These are phyloP conservation scores for Pyracantha coccinea DNA, from an alignment of 331 rosid species.

Conservation along the genomic window DNA sequence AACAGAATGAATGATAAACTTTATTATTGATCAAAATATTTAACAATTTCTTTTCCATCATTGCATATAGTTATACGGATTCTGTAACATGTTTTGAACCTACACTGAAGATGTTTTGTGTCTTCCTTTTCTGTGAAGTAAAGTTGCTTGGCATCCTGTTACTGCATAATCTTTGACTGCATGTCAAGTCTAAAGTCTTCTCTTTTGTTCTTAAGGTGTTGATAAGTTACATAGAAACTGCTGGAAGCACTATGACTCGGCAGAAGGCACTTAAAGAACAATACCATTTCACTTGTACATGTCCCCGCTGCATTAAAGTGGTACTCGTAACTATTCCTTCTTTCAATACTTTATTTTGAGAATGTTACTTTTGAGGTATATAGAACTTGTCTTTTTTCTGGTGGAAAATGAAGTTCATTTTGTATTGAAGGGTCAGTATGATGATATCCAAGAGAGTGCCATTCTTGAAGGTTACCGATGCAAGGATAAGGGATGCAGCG, in stretches of 20 bases:
- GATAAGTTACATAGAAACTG: conserved; percentile 86
- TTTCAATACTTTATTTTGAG: conserved; percentile 10
- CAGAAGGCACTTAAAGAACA: conserved; percentile 80
- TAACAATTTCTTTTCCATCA: no score
- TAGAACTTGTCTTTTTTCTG: not conserved
- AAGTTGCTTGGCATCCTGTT: not conserved
- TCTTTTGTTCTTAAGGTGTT: conserved; percentile 42
- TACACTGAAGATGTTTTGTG: not conserved
- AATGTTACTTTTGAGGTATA: not conserved
- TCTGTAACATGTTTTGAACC: no score
- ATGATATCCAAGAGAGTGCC: conserved; percentile 70
- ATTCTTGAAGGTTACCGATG: conserved; percentile 81
- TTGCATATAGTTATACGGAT: no score
- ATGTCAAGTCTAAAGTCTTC: conserved; percentile 8
- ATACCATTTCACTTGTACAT: conserved; percentile 67
- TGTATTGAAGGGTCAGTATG: conserved; percentile 56
- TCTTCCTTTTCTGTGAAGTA: not conserved
- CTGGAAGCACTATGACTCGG: conserved; percentile 81
- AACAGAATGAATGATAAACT: no score
- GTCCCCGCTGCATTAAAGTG: conserved; percentile 66
- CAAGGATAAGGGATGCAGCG: conserved; percentile 55
- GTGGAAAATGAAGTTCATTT: conserved; percentile 24
- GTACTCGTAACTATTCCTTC: conserved; percentile 30
- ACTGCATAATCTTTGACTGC: not conserved
- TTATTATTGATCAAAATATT: no score